Base-by-base conservation (phyloP, 2,329 filamentous ascomycete species). In the Botrytis medusae region DNA sequence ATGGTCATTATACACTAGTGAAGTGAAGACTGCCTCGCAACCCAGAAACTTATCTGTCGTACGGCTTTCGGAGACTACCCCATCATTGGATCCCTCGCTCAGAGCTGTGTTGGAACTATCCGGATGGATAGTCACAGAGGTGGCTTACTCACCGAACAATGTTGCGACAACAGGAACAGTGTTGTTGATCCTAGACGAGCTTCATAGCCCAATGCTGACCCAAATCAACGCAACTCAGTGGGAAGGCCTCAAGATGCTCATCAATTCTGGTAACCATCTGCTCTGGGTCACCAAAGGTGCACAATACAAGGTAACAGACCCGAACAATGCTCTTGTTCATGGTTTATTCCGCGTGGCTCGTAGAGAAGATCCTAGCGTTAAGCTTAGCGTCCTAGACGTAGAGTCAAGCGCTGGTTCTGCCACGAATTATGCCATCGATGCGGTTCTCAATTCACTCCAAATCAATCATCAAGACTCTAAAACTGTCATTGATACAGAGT, bases 281-380 rank as follows among this genome's bases (percentile, higher is more conserved):
- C 74, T 83, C 12, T 83, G 82, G 82, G 73, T 83, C 34, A 83
- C 82, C 4, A 77, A 75, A 2, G 80, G 81, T 54, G 74, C 77
- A 0, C 74, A 77, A 44, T 62, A 77, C 22, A 73, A 78, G 8
- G 25, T 81, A 74, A 76, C 77, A 76, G 69, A 77, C 68, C 82
- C 82, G 3, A 75, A 79, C 22, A 76, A 81, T 22, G 78, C 78
- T 40, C 77, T 82, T 48, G 76, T 81, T 44, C 73, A 79, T n/a
- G 82, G 82, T 16, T 69, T 83, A 25, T 76, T 82, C 44, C 77
- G 82, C 20, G 79, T 79, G 5, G 61, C 76, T n/a, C 75, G 76
- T 22, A 46, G 61, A 25, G 77, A 78, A 51, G 72, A 76, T 46
- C 60, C 71, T 6, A 72, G 72, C 34, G 34, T 75, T 0, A 51